Conservation (phyloP, 495 filamentous ascomycete genomes). For the Penicillium soppii region DNA sequence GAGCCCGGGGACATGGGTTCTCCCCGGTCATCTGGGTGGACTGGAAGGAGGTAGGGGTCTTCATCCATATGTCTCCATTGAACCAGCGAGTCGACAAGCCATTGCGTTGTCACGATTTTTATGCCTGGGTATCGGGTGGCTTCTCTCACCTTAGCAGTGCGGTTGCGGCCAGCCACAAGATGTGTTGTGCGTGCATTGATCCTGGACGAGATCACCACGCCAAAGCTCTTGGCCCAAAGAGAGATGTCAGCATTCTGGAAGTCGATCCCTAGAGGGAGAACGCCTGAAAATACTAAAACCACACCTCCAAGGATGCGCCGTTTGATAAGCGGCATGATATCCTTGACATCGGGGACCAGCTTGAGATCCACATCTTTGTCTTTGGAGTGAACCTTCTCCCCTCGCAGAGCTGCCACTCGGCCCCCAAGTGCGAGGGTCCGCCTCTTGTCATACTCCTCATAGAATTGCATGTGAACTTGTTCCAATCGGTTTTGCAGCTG, state of each 20-base stretch:
- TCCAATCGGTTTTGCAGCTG: slow-evolving; percentile 72
- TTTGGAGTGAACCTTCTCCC: slow-evolving; percentile 47
- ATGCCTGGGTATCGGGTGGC: slow-evolving; percentile 70
- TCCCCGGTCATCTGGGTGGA: slow-evolving; percentile 61
- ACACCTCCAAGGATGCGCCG: slow-evolving; percentile 63
- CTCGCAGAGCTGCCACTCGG: slow-evolving; percentile 58
- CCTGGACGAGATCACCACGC: slow-evolving; percentile 65
- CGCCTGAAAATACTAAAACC: slow-evolving; percentile 81
- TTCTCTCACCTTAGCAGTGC: slow-evolving; percentile 86
- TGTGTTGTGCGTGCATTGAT: slow-evolving; percentile 62
- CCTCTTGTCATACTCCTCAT: slow-evolving; percentile 68
- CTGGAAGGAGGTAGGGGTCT: slow-evolving; percentile 64
- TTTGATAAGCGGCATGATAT: slow-evolving; percentile 79
- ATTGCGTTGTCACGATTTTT: slow-evolving; percentile 86
- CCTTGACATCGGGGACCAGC: slow-evolving; percentile 80
- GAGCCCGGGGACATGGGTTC: slow-evolving; percentile 37
- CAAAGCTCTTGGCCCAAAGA: slow-evolving; percentile 80
- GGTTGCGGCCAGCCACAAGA: slow-evolving; percentile 68
- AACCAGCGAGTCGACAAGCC: slow-evolving; percentile 79
- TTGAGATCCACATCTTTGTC: slow-evolving; percentile 60
- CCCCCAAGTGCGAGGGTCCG: slow-evolving; percentile 52
- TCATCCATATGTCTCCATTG: slow-evolving; percentile 78
- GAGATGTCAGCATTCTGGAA: slow-evolving; percentile 78
- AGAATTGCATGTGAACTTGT: slow-evolving; percentile 75
- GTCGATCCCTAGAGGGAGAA: slow-evolving; percentile 79